phyloP scores from a whole-genome alignment of 225 moss, liverwort and hornwort species.

The Pseudoscleropodium purum region DNA sequence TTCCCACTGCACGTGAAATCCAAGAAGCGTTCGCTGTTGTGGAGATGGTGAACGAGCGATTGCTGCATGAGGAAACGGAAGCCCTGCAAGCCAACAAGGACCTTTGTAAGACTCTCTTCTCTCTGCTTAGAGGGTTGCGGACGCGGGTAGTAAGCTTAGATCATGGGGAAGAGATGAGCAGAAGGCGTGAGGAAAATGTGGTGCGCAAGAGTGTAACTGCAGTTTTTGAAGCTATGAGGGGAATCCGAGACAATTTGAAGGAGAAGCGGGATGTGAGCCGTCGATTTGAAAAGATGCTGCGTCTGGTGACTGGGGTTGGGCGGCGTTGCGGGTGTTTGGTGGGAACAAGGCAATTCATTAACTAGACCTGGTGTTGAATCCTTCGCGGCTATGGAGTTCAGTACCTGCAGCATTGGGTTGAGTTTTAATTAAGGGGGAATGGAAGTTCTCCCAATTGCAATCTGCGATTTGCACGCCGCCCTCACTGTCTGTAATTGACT shows the following conservation, averaged over 20 bases:
- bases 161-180: not conserved
- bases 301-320: not conserved
- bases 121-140: not conserved
- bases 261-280: not conserved
- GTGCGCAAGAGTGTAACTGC: not conserved
- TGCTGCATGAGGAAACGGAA: not conserved
- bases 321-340: not conserved
- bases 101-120: not conserved
- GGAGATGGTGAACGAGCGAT: not conserved
- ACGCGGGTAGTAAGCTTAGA: not conserved
- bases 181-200: not conserved
- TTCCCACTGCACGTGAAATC: not conserved
- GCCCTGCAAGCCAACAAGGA: not conserved
- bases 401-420: not conserved
- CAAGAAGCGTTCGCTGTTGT: not conserved
- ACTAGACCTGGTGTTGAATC: not conserved
- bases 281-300: not conserved
- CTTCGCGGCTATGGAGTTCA: not conserved
- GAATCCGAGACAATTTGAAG: not conserved
- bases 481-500: too few relatives aligned
- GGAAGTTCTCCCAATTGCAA: not conserved
- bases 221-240: not conserved
- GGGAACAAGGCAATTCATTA: not conserved
- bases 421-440: not conserved
- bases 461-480: too few relatives aligned